Percentiles rank a stretch among this genome's conserved stretches.
phyloP scores from a whole-genome alignment of 1,284 basidiomycete genomes.

The Papiliotrema fonsecae region DNA sequence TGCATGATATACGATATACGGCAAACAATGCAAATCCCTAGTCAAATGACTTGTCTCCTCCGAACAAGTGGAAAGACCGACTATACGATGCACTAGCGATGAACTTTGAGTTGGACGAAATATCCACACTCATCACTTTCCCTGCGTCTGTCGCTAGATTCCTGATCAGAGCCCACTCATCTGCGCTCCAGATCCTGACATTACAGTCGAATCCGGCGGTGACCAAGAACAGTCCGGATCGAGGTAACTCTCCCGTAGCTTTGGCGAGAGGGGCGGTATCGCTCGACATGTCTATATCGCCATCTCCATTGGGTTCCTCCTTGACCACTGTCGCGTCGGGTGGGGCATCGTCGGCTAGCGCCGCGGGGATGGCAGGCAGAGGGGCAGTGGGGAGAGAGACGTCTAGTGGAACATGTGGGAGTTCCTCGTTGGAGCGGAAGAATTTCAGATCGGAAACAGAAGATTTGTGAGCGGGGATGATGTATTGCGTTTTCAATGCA shows the following conservation, averaged over 20 bases:
- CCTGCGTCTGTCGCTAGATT: slow-evolving; percentile 88
- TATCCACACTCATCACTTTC: slow-evolving; percentile 97
- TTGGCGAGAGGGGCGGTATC: slow-evolving; percentile 32
- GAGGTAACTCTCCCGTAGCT: slow-evolving; percentile 46
- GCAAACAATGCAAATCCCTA: too few relatives aligned
- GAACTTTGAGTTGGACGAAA: slow-evolving; percentile 73
- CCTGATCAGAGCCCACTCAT: slow-evolving; percentile 91
- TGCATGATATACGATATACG: too few relatives aligned
- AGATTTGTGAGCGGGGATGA: slow-evolving; percentile 91
- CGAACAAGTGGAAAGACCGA: slow-evolving; percentile 85
- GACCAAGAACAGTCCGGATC: slow-evolving; percentile 85
- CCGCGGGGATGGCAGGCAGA: slow-evolving; percentile 35
- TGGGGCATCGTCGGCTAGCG: slow-evolving; percentile 43
- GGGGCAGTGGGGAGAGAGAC: slow-evolving; percentile 47
- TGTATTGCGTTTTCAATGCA: slow-evolving; percentile 83
- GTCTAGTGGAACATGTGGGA: slow-evolving; percentile 31
- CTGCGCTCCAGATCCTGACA: slow-evolving; percentile 94
- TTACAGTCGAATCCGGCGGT: slow-evolving; percentile 92
- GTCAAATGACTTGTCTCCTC: slow-evolving; percentile 58
- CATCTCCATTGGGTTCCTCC: slow-evolving; percentile 25
- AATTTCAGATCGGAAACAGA: slow-evolving; percentile 94
- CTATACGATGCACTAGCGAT: slow-evolving; percentile 88
- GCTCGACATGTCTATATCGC: slow-evolving; percentile 29
- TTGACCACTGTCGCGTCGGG: slow-evolving; percentile 12
- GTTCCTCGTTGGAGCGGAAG: slow-evolving; percentile 57